Percentiles rank a stretch among this genome's conserved stretches.
phyloP scores from a whole-genome alignment of 306 rosid genomes.

The Sphenostylis stenocarpa region DNA sequence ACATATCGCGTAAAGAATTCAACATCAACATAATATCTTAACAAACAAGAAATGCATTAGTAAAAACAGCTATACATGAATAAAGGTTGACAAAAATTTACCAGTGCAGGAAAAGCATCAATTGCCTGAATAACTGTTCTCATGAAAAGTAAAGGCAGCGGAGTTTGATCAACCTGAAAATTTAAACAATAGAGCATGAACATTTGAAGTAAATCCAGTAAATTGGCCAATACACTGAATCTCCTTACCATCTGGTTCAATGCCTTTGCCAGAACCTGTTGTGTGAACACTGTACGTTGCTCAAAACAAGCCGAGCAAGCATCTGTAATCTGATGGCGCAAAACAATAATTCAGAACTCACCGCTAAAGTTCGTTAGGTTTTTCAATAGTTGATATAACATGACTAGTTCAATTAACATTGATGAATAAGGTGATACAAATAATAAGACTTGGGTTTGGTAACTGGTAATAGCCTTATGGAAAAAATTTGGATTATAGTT shows the following conservation, averaged over 20 bases:
- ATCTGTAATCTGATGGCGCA: slow-evolving; percentile 79
- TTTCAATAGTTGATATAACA: slow-evolving; percentile 8
- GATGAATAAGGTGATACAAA: neutral
- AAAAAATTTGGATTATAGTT: neutral
- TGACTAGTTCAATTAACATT: slow-evolving; percentile 4
- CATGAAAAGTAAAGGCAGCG: slow-evolving; percentile 97
- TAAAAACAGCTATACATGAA: slow-evolving; percentile 6
- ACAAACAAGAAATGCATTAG: slow-evolving; percentile 7
- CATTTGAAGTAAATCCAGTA: slow-evolving; percentile 7
- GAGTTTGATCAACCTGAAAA: slow-evolving; percentile 92
- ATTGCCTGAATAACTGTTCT: slow-evolving; percentile 97
- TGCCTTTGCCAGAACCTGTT: slow-evolving; percentile 97
- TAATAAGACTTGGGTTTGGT: slow-evolving; percentile 2
- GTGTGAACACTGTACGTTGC: slow-evolving; percentile 97
- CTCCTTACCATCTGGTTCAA: slow-evolving; percentile 84
- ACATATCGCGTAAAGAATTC: slow-evolving; percentile 9
- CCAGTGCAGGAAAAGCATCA: slow-evolving; percentile 96
- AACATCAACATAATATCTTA: slow-evolving; percentile 7
- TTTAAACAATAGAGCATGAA: slow-evolving; percentile 12
- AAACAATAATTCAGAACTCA: slow-evolving; percentile 38
- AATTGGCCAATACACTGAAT: neutral
- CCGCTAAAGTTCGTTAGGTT: neutral
- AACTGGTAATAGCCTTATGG: neutral
- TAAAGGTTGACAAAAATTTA: slow-evolving; percentile 35
- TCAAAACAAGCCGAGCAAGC: slow-evolving; percentile 98